Conservation (phyloP, 371 early-diverging fungal species). For the Blakeslea trispora region DNA sequence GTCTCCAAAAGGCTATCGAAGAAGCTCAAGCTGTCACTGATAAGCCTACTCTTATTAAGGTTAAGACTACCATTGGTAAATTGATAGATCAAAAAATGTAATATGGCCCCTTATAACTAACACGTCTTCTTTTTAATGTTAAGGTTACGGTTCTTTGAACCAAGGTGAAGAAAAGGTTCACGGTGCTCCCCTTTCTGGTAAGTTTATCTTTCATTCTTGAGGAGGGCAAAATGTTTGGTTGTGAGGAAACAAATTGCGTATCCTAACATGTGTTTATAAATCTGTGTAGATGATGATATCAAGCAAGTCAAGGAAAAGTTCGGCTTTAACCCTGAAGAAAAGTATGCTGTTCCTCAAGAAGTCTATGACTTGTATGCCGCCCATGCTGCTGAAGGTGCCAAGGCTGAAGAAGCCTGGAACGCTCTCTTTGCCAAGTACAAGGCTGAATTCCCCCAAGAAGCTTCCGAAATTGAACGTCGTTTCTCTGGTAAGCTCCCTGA, state of each 20-base stretch:
- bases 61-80: constrained; percentile 79
- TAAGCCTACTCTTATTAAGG: constrained; percentile 89
- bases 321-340: constrained; percentile 80
- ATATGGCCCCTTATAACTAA: no score
- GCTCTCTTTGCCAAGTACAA: constrained; percentile 66
- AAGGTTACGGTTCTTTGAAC: constrained; percentile 81
- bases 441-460: constrained; percentile 65
- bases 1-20: constrained; percentile 75
- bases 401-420: constrained; percentile 77
- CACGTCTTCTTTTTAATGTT: no score
- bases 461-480: constrained; percentile 80
- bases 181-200: constrained; percentile 86
- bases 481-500: constrained; percentile 73
- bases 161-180: constrained; percentile 91
- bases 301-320: constrained; percentile 82
- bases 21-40: constrained; percentile 81
- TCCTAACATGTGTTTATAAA: no score
- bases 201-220: constrained; percentile 3
- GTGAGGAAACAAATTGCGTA: no score
- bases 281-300: constrained; percentile 88
- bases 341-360: constrained; percentile 72
- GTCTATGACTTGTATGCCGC: constrained; percentile 71
- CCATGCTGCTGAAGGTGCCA: constrained; percentile 60
- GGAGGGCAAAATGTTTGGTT: not conserved
- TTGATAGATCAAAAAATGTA: constrained; percentile 43